phyloP scores from a whole-genome alignment of 2,329 filamentous ascomycete species.

The Elsinoe necatrix region DNA sequence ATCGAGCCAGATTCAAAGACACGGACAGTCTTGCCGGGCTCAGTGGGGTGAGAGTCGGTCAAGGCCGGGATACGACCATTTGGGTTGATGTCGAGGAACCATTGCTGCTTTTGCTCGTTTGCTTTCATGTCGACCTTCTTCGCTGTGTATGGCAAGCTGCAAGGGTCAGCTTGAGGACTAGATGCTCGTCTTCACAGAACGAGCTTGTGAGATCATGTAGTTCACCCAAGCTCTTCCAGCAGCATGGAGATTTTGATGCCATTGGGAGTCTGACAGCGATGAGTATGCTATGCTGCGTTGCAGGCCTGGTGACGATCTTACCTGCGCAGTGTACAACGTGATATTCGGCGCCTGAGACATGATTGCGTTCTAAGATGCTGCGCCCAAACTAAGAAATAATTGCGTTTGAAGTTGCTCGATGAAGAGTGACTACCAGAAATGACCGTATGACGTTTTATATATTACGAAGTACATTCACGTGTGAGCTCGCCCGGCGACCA shows the following conservation, averaged over 20 bases:
- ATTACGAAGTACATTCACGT: not conserved
- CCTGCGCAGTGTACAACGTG: conserved; percentile 13
- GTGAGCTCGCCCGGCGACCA: no score
- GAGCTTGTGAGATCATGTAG: conserved; percentile 1
- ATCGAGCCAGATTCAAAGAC: conserved; percentile 81
- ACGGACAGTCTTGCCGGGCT: conserved; percentile 70
- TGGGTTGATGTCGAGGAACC: conserved; percentile 87
- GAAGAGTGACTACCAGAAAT: no score
- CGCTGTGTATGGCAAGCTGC: conserved; percentile 62
- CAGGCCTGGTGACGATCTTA: not conserved
- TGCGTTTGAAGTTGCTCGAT: no score
- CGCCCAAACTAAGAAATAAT: no score
- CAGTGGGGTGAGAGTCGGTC: conserved; percentile 68
- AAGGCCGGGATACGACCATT: conserved; percentile 86
- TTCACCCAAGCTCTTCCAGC: conserved; percentile 68
- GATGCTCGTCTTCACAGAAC: not conserved
- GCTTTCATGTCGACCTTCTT: conserved; percentile 62
- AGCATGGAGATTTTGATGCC: conserved; percentile 84
- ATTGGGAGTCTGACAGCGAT: conserved; percentile 63
- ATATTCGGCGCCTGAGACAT: conserved; percentile 12
- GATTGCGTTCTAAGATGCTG: not conserved
- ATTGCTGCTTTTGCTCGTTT: conserved; percentile 73
- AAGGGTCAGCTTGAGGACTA: not conserved
- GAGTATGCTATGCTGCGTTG: not conserved
- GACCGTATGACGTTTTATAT: not conserved